Evolutionary conservation across 163 green algal species (phyloP).

Genomic region (Chlamydomonas reinhardtii): DNA sequence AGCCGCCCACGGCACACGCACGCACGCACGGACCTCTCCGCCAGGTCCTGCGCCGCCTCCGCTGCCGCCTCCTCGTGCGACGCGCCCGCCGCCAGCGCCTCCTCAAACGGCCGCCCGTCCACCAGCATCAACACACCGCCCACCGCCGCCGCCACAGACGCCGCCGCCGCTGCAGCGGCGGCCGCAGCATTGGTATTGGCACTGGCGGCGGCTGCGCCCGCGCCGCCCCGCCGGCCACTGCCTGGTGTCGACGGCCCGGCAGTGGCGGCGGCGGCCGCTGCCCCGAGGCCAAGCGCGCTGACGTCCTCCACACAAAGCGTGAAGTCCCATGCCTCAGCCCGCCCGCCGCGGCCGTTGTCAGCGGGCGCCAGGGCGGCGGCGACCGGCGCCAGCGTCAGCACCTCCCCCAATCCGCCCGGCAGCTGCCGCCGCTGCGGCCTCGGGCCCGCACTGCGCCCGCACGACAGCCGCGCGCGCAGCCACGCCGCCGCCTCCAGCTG

Average conservation of each 20-base stretch:
- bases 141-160: background rate
- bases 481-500: constrained; percentile 41
- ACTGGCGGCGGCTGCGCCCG: background rate
- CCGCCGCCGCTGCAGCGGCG: background rate
- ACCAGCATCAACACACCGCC: constrained; percentile 24
- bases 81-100: constrained; percentile 24
- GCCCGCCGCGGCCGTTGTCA: background rate
- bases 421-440: background rate
- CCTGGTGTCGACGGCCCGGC: background rate
- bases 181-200: background rate
- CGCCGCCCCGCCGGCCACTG: background rate
- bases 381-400: background rate
- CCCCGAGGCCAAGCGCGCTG: background rate
- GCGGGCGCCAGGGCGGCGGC: background rate
- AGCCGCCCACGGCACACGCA: background rate
- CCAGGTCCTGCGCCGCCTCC: constrained; percentile 31
- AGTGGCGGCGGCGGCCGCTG: background rate
- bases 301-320: constrained; percentile 28
- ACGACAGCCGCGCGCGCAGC: constrained; percentile 32
- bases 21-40: constrained; percentile 4
- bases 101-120: constrained; percentile 27
- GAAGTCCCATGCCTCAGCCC: background rate
- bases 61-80: background rate
- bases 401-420: background rate
- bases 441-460: background rate